Base-by-base conservation (phyloP, 192 early-diverging fungal genomes). In the Lobosporangium transversale region DNA sequence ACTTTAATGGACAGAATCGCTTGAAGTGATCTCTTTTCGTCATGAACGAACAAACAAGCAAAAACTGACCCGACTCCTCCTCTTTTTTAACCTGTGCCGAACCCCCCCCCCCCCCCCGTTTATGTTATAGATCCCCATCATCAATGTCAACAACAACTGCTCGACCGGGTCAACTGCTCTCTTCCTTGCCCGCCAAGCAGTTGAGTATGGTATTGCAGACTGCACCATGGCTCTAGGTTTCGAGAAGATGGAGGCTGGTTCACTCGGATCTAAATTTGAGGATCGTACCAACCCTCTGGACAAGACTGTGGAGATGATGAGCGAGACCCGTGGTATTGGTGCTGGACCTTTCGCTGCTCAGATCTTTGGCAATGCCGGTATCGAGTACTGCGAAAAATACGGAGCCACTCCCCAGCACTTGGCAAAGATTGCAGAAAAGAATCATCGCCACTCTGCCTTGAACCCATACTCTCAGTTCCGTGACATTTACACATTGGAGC, bases 81-180 rank as follows among this genome's bases (percentile, higher is more conserved):
- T 40, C 37, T 40, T 10, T 40, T 40, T 23, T 1, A 26, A 20
- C 30, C 23, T n/a, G n/a, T n/a, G n/a, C n/a, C n/a, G n/a, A n/a
- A n/a, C n/a, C n/a, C n/a, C n/a, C n/a, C n/a, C n/a, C n/a, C n/a
- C n/a, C n/a, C n/a, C n/a, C n/a, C n/a, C n/a, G n/a, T n/a, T 42
- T 54, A 44, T 35, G 15, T 51, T 40, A 7, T 64, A 75, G 73
- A 66, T 73, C 24, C 61, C 67, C 27, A 62, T 83, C 80, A 80
- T 85, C 65, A 92, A 92, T 57, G 89, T 90, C 57, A 91, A 92
- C 81, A 93, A 93, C 85, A 91, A 90, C 73, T 90, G 91, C 80
- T 86, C 91, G 4, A 91, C 91, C 58, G 90, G 90, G 6, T 90
- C 90, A 4, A 85, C 91, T 3, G 90, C 91, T 31, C 75, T 92